A percentile compares a stretch with the other conserved stretches of the same genome.
phyloP scores from a whole-genome alignment of 306 rosid species.

The Trifolium fragiferum region DNA sequence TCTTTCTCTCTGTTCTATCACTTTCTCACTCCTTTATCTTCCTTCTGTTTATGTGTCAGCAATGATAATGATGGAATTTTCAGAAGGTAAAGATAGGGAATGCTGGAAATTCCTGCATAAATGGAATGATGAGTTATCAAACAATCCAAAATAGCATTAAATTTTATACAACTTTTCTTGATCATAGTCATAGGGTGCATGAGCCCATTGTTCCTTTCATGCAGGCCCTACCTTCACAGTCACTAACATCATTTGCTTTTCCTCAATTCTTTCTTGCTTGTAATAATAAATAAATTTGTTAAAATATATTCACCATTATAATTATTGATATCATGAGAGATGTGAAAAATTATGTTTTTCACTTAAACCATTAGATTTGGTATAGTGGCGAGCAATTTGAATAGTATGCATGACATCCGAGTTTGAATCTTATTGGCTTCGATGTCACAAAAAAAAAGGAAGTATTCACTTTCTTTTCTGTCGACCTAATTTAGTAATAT shows the following conservation, averaged over 20 bases:
- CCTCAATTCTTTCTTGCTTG: background rate
- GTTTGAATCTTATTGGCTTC: too few species aligned
- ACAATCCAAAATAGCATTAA: constrained; percentile 50
- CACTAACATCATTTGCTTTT: background rate
- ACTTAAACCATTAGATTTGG: too few species aligned
- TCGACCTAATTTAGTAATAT: too few species aligned
- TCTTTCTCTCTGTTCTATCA: background rate
- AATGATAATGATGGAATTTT: constrained; percentile 49
- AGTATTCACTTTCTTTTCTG: too few species aligned
- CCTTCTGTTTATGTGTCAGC: constrained; percentile 41
- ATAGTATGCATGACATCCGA: too few species aligned
- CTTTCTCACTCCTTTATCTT: constrained; percentile 13
- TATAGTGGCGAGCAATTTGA: too few species aligned
- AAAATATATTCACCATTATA: too few species aligned
- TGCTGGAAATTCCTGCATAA: constrained; percentile 65
- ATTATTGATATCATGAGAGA: too few species aligned
- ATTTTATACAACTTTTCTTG: constrained; percentile 34
- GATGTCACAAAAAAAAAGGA: too few species aligned
- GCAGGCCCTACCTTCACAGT: constrained; percentile 11
- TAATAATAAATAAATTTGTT: too few species aligned
- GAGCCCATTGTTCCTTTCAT: constrained; percentile 26
- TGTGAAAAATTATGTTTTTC: too few species aligned
- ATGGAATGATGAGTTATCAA: constrained; percentile 58
- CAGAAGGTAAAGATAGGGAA: constrained; percentile 39
- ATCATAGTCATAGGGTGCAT: constrained; percentile 27